These are phyloP conservation scores for Komagataella kurtzmanii DNA, from an alignment of 805 yeast genomes.

Conservation along the genomic window DNA sequence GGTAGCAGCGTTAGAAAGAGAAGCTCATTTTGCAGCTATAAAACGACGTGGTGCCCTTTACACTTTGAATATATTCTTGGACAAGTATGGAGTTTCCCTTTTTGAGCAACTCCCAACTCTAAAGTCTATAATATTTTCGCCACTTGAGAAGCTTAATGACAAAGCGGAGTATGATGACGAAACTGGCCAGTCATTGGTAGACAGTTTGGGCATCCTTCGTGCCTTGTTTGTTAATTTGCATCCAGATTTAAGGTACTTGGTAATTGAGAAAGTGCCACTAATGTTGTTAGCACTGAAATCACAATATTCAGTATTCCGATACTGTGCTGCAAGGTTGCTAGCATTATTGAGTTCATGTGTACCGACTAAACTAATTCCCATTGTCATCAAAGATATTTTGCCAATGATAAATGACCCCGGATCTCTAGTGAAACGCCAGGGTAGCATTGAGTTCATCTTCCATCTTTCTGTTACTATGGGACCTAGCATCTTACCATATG, in stretches of 20 bases:
- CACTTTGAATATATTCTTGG: conserved; percentile 49
- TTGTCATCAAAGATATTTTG: conserved; percentile 60
- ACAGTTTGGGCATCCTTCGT: conserved; percentile 70
- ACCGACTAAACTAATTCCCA: conserved; percentile 64
- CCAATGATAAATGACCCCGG: conserved; percentile 76
- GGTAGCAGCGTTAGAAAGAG: conserved; percentile 43
- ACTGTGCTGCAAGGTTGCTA: conserved; percentile 80
- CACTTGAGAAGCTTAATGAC: conserved; percentile 27
- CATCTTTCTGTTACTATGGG: conserved; percentile 84
- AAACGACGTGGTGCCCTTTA: conserved; percentile 77
- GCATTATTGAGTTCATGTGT: conserved; percentile 62
- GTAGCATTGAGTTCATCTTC: conserved; percentile 84
- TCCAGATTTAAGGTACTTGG: conserved; percentile 28
- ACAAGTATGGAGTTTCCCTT: conserved; percentile 35
- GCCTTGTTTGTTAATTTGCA: conserved; percentile 58
- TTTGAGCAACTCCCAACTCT: conserved; percentile 58
- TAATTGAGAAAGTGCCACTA: conserved; percentile 39
- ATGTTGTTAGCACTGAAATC: conserved; percentile 46
- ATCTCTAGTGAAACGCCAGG: conserved; percentile 65
- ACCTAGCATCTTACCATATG: conserved; percentile 78
- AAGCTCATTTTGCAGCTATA: conserved; percentile 59
- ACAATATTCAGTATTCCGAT: conserved; percentile 70
- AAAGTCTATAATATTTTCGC: conserved; percentile 48
- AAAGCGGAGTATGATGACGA: conserved; percentile 21
- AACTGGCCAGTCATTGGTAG: conserved; percentile 71